These are phyloP conservation scores for Megacollybia platyphylla DNA, from an alignment of 1,284 basidiomycete species.

Conservation along the genomic window DNA sequence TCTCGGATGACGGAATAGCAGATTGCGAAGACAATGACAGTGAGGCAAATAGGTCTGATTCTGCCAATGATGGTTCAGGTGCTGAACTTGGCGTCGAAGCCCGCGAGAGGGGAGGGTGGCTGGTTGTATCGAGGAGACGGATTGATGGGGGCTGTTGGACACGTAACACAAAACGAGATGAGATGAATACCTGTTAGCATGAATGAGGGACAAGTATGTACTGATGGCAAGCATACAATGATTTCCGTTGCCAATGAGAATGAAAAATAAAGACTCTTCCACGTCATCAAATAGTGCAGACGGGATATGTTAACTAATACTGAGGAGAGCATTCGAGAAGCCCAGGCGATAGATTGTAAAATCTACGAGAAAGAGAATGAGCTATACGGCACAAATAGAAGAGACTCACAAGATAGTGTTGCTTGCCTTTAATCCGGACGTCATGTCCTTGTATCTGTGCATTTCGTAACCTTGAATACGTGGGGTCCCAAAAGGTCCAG, in stretches of 20 bases:
- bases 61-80: constrained; percentile 19
- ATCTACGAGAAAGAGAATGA: constrained; percentile 19
- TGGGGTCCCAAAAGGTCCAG: constrained; percentile 72
- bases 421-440: constrained; percentile 50
- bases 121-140: constrained; percentile 46
- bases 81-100: constrained; percentile 18
- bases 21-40: constrained; percentile 56
- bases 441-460: constrained; percentile 56
- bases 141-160: constrained; percentile 54
- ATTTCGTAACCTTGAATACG: constrained; percentile 43
- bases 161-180: constrained; percentile 39
- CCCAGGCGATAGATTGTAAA: constrained; percentile 47
- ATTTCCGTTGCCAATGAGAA: constrained; percentile 34
- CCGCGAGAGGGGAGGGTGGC: constrained; percentile 21
- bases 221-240: constrained; percentile 24
- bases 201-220: constrained; percentile 5
- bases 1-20: constrained; percentile 18
- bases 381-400: background rate
- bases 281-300: too few species aligned
- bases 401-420: constrained; percentile 43
- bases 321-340: too few species aligned
- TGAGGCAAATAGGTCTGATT: constrained; percentile 44
- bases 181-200: constrained; percentile 28
- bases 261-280: constrained; percentile 26
- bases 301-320: too few species aligned